phyloP scores from a whole-genome alignment of 2,329 filamentous ascomycete genomes.

The Didymella segeticola region DNA sequence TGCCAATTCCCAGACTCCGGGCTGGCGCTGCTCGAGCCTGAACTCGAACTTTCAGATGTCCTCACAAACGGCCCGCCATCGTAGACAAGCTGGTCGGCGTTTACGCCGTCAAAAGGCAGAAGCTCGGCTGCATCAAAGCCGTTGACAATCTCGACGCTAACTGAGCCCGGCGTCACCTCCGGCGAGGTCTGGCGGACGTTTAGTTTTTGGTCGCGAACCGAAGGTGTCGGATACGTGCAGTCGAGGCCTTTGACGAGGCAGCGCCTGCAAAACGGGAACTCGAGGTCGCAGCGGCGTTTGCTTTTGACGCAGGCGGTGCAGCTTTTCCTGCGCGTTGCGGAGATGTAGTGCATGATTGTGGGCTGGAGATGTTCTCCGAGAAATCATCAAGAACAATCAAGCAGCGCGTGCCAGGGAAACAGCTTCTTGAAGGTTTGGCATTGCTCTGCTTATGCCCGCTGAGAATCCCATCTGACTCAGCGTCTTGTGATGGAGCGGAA shows the following conservation, averaged over 20 bases:
- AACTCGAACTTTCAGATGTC: conserved; percentile 7
- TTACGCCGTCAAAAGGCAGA: conserved; percentile 9
- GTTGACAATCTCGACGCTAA: neutral
- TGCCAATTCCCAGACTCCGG: conserved; percentile 17
- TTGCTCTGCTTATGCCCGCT: neutral
- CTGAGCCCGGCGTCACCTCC: conserved; percentile 12
- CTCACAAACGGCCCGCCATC: conserved; percentile 3
- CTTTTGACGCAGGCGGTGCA: conserved; percentile 38
- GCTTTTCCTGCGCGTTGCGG: conserved; percentile 40
- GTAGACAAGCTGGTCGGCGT: conserved; percentile 2
- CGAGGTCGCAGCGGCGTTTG: conserved; percentile 41
- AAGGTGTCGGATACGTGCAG: conserved; percentile 32
- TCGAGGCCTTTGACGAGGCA: conserved; percentile 36
- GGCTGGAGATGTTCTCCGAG: conserved; percentile 26
- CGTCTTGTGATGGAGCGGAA: conserved; percentile 1
- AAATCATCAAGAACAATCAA: neutral
- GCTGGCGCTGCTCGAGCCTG: conserved; percentile 16
- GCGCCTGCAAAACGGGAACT: conserved; percentile 38
- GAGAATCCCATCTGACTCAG: conserved; percentile 4
- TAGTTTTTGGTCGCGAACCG: conserved; percentile 32
- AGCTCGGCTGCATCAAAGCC: conserved; percentile 3
- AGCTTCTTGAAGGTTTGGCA: neutral
- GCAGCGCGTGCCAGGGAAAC: neutral
- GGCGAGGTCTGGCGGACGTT: conserved; percentile 31
- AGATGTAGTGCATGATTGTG: conserved; percentile 32